Evolutionary conservation across 345 rosid species (phyloP).

Genomic region (Atalantia buxifolia): DNA sequence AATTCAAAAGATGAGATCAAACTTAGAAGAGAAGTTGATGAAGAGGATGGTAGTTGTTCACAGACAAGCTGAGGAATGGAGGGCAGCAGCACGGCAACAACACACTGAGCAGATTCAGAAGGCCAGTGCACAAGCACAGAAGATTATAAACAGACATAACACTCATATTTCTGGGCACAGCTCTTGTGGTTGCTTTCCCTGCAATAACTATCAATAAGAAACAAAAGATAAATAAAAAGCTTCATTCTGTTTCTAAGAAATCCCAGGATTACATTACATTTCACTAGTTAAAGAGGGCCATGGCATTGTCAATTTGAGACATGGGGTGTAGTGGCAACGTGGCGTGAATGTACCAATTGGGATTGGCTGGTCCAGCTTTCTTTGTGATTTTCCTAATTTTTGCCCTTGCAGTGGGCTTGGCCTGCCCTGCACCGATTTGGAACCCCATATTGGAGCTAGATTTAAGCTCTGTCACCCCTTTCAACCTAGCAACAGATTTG

Average conservation of each 20-base stretch:
- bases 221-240: neutral
- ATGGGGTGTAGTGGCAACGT: too few species aligned
- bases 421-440: neutral
- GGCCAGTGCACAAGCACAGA: slow-evolving; percentile 43
- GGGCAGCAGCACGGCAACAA: slow-evolving; percentile 58
- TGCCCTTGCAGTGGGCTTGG: slow-evolving; percentile 3
- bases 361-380: neutral
- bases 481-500: neutral
- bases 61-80: slow-evolving; percentile 79
- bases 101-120: slow-evolving; percentile 59
- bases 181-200: slow-evolving; percentile 80
- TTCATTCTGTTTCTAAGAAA: slow-evolving; percentile 1
- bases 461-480: neutral
- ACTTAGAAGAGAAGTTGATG: slow-evolving; percentile 82
- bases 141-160: slow-evolving; percentile 34
- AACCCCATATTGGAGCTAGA: neutral
- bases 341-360: neutral
- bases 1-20: slow-evolving; percentile 88
- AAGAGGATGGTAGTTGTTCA: slow-evolving; percentile 75
- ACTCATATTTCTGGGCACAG: slow-evolving; percentile 34
- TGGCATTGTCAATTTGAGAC: neutral
- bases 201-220: slow-evolving; percentile 30
- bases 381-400: neutral
- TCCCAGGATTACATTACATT: neutral
- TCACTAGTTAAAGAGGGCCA: neutral